phyloP scores from a whole-genome alignment of 2,329 filamentous ascomycete genomes.

The Stachybotrys echinatus region DNA sequence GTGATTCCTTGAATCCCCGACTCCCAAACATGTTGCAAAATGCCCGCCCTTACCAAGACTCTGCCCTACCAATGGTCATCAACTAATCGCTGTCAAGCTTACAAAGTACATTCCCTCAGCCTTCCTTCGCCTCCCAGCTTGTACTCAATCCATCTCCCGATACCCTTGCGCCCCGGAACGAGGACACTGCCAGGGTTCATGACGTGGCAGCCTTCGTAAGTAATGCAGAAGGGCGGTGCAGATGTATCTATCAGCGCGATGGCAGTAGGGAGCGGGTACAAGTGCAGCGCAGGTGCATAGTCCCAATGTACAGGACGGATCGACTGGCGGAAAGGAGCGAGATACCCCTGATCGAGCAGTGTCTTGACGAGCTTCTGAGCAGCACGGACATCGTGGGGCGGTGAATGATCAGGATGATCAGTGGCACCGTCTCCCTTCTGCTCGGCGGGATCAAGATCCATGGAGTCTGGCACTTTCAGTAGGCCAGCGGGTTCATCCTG shows the following conservation, averaged over 20 bases:
- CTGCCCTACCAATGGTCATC: too few species aligned
- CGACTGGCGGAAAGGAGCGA: slow-evolving; percentile 80
- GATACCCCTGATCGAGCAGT: slow-evolving; percentile 80
- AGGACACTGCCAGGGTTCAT: slow-evolving; percentile 85
- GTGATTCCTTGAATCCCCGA: not conserved
- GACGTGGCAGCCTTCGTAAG: slow-evolving; percentile 92
- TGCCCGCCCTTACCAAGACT: too few species aligned
- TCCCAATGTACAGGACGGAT: slow-evolving; percentile 88
- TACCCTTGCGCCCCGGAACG: slow-evolving; percentile 60
- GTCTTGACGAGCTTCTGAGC: slow-evolving; percentile 84
- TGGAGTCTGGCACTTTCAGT: slow-evolving; percentile 20
- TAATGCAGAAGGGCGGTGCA: slow-evolving; percentile 76
- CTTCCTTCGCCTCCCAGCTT: slow-evolving; percentile 60
- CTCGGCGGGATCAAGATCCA: slow-evolving; percentile 33
- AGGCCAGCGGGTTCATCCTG: slow-evolving; percentile 8
- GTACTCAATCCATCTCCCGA: slow-evolving; percentile 85
- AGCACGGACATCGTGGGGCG: slow-evolving; percentile 48
- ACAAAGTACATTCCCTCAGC: slow-evolving; percentile 59
- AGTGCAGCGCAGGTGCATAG: slow-evolving; percentile 65
- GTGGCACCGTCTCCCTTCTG: slow-evolving; percentile 6
- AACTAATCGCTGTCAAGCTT: not conserved
- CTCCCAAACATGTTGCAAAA: not conserved
- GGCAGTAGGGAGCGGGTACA: slow-evolving; percentile 85
- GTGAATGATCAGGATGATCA: slow-evolving; percentile 9
- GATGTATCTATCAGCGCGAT: slow-evolving; percentile 80